Evolutionary conservation across 176 grass and related monocot species (phyloP), one percentile per base, ranked within the genome.

Genomic region (Rhynchospora tenuis): DNA sequence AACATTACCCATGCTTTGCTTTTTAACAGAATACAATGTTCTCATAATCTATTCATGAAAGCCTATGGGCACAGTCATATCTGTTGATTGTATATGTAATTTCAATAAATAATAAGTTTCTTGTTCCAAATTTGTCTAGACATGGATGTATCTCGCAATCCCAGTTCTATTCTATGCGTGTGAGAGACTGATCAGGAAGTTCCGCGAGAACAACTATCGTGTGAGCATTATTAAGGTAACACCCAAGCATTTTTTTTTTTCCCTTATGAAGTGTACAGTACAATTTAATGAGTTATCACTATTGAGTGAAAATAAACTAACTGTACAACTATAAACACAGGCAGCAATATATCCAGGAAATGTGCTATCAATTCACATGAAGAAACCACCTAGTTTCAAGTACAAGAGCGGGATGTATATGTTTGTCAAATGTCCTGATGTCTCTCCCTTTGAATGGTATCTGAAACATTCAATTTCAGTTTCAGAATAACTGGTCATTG

Each of bases 401-500:
- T 99, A 96, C 88, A 95, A 90, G 78, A 99, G 97, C 62, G 97
- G 97, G 82, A 99, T 99, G 97, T 99, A 99, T 84, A 88, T 99
- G 15, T 99, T 99, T 86, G 91, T 99, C 16, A 99, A 99, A 74
- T 93, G 91, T 63, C 97, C 97, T 22, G 97, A 99, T 74, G 89
- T 99, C 54, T 96, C 97, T 6, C 97, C 97, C 76, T 99, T 92
- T 19, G 97, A 99, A 86, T 99, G 97, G 97, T 99, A 81, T 88
- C 8, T 46, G 17, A 7, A 85, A 38, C 13, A 78, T 81, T 67
- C 72, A 31, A 72, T 80, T 80, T 57, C 73, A 29, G 4, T 54
- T 24, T 76, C 22, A 55, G 45, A 19, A 29, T 76, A 55, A 76
- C 73, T 19, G 24, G 73, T 52, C 73, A 22, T 38, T 70, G 87